Evolutionary conservation across 1,284 basidiomycete species (phyloP), one percentile per base, ranked within the genome.

Genomic region (Thecaphora frezii): DNA sequence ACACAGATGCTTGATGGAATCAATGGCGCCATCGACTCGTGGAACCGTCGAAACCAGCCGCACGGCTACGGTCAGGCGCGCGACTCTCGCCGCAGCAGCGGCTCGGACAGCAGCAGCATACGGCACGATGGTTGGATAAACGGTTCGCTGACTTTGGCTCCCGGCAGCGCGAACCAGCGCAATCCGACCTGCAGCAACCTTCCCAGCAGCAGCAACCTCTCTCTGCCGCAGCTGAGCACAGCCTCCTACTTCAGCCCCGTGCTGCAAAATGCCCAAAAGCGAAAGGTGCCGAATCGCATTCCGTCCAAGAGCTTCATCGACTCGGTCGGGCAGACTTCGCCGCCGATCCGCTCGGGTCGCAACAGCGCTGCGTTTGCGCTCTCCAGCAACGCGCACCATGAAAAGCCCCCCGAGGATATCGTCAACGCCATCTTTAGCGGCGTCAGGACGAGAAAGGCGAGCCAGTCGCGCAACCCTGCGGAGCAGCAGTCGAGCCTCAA

Each of bases 401-500:
- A 71, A 21, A 54, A 63, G 8, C 52, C 60, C 8, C 68, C 70
- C 16, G 68, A 72, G 28, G 61, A 65, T 18, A 37, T 72, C 4
- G 53, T 72, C 44, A 55, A 65, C 24, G 67, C 67, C 41, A 65
- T 72, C 46, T 72, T 72, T 54, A 57, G 57, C 23, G 60, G 65
- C 23, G 60, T 67, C 14, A 38, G 14, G 28, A 30, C 8, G 8
- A 30, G 14, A 30, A 30, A 30, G 28, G 7, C 28, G 28, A 30
- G 28, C 51, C 18, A 56, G 59, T 38, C 50, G 54, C 36, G 48
- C 48, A 21, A 48, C 44, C 3, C 49, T 28, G 28, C 5, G 7
- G 56, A 53, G 25, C 43, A 51, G 3, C 45, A 49, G 10, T 23
- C 13, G 5, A 23, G 9, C 10, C n/a, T 26, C 38, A 48, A 48